Evolutionary conservation across 2,329 filamentous ascomycete genomes (phyloP), one percentile per base, ranked within the genome.

Genomic region (Beauveria rudraprayagi): DNA sequence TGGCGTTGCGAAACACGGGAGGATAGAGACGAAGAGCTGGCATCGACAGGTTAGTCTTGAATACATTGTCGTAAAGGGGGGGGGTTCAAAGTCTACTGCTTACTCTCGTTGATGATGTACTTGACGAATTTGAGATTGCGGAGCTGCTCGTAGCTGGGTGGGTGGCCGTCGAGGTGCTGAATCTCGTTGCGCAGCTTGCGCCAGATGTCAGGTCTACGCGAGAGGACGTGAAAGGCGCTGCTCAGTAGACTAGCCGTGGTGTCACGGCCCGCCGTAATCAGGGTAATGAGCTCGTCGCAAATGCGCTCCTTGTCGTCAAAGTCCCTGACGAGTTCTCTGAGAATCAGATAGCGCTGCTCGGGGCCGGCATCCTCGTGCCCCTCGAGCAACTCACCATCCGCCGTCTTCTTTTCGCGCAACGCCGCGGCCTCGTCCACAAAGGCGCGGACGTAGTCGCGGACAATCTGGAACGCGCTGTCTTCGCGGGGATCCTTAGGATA

Each of bases 11-110:
- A 3, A 73, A 72, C 0, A 75, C 68, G 2, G 69, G 63, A 1
- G 74, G 71, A 57, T 72, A 73, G 1, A 76, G 63, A 4, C 75
- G 71, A 5, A 76, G 66, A 7, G 47, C 40, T 56, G 61, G 61
- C 30, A 40, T 24, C 1, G 14, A 1, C 16, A 16, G 9, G 47
- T 59, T 51, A 59, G 56, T 30, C 16, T 40, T 10, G 7, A n/a
- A n/a, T 3, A 7, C 5, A 48, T 17, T 8, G 9, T 34, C 5
- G 10, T 48, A 10, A 22, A 2, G 2, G 22, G 22, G 2, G 3
- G 5, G 6, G 28, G 19, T 9, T 9, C 22, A 28, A 44, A n/a
- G 4, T 26, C 24, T 22, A 22, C 7, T 28, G 28, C 56, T 24
- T 34, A 59, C 56, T 59, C 47, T 59, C 56, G 26, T 59, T 59